Conservation (phyloP, 2,329 filamentous ascomycete genomes). For the Epichloe festucae region DNA sequence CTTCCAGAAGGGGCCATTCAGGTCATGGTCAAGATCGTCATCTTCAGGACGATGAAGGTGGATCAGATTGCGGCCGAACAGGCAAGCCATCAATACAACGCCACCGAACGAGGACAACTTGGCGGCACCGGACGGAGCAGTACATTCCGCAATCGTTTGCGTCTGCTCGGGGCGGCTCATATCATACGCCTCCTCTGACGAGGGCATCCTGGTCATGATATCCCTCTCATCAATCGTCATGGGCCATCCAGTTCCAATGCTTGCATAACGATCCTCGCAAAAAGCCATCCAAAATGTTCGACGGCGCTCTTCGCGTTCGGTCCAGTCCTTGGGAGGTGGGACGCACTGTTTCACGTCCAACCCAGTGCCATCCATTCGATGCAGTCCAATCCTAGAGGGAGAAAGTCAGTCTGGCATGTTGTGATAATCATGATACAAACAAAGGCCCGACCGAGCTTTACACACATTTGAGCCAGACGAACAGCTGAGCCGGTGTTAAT, state of each 20-base stretch:
- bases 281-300: constrained; percentile 95
- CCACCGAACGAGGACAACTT: constrained; percentile 68
- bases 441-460: constrained; percentile 1
- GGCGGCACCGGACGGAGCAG: constrained; percentile 57
- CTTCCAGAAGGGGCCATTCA: constrained; percentile 93
- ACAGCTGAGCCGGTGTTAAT: constrained; percentile 73
- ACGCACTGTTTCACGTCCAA: constrained; percentile 90
- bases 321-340: constrained; percentile 80
- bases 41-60: constrained; percentile 79
- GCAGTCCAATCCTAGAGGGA: constrained; percentile 66
- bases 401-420: constrained; percentile 15
- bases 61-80: constrained; percentile 82
- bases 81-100: constrained; percentile 70
- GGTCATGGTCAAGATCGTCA: constrained; percentile 71
- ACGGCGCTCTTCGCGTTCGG: constrained; percentile 78
- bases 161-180: constrained; percentile 64
- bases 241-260: constrained; percentile 94
- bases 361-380: constrained; percentile 69
- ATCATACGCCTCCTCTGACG: constrained; percentile 73
- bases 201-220: constrained; percentile 73
- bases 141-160: constrained; percentile 54
- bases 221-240: constrained; percentile 89
- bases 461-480: constrained; percentile 72
- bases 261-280: constrained; percentile 80
- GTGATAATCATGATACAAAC: background rate